A percentile compares a stretch with the other conserved stretches of the same genome.
These are phyloP conservation scores for Pythium oligandrum DNA, from an alignment of 352 stramenopile species.

Conservation along the genomic window DNA sequence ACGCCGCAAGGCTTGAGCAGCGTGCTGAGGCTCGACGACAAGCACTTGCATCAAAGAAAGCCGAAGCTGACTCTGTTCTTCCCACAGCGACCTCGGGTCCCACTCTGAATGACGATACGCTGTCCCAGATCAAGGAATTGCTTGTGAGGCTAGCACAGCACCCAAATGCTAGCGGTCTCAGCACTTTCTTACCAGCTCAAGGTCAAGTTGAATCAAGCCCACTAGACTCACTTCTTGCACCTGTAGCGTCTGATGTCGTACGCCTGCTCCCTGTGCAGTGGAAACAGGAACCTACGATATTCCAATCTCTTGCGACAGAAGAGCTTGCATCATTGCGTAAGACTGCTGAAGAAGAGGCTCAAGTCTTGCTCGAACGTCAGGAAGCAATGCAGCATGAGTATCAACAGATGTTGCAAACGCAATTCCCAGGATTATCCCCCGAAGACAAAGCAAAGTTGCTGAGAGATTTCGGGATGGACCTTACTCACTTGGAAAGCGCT, in stretches of 20 bases:
- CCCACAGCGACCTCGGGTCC: background rate
- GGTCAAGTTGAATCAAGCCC: too few species aligned
- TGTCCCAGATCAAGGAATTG: constrained; percentile 61
- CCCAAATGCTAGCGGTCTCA: constrained; percentile 10
- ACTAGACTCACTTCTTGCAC: too few species aligned
- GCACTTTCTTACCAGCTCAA: background rate
- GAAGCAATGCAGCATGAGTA: constrained; percentile 35
- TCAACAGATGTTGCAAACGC: constrained; percentile 26
- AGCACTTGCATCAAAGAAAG: constrained; percentile 1
- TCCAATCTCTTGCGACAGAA: background rate
- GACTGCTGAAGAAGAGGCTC: constrained; percentile 9
- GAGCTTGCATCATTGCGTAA: constrained; percentile 8
- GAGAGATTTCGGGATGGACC: constrained; percentile 45
- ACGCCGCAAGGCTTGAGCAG: background rate
- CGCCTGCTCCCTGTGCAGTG: too few species aligned
- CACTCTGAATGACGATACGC: constrained; percentile 26
- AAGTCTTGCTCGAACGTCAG: constrained; percentile 9
- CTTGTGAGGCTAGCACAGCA: constrained; percentile 26
- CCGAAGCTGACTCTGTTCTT: constrained; percentile 8
- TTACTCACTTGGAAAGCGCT: constrained; percentile 37
- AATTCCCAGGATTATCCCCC: constrained; percentile 34
- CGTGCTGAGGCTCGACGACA: constrained; percentile 1
- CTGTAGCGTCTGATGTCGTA: too few species aligned
- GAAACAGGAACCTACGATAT: background rate
- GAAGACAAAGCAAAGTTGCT: constrained; percentile 47